Percentiles rank a stretch among this genome's conserved stretches.
Conservation (phyloP, 495 filamentous ascomycete species). For the Neurospora sp. region DNA sequence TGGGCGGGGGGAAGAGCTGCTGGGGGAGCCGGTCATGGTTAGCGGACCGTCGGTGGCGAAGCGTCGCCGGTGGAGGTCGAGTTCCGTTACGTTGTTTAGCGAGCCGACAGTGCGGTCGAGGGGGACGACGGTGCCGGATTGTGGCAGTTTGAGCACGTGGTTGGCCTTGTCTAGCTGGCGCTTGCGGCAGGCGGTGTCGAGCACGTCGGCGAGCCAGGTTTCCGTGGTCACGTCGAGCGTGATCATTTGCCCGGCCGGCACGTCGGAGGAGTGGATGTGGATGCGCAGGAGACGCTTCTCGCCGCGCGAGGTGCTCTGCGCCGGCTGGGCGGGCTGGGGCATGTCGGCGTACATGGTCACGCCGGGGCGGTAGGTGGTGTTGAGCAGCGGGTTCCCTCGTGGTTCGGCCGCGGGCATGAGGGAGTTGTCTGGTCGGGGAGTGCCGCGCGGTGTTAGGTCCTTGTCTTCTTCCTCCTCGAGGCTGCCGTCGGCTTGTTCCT, state of each 20-base stretch:
- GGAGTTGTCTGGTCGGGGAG: conserved; percentile 32
- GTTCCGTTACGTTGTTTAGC: conserved; percentile 69
- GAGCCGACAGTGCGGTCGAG: conserved; percentile 85
- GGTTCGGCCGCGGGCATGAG: conserved; percentile 19
- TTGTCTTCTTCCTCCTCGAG: conserved; percentile 27
- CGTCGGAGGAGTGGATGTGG: conserved; percentile 69
- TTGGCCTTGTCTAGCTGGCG: conserved; percentile 83
- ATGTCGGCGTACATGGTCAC: conserved; percentile 51
- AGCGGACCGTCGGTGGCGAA: conserved; percentile 73
- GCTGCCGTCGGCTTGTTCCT: conserved; percentile 37
- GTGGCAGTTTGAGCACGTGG: conserved; percentile 78
- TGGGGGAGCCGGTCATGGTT: conserved; percentile 67
- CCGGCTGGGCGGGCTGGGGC: conserved; percentile 51
- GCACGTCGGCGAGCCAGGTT: conserved; percentile 86
- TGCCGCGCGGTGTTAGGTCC: conserved; percentile 30
- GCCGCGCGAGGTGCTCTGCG: conserved; percentile 40
- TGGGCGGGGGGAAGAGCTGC: conserved; percentile 70
- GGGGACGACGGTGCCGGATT: conserved; percentile 69
- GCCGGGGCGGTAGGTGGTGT: conserved; percentile 45
- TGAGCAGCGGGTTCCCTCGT: conserved; percentile 50
- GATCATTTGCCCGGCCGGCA: conserved; percentile 48
- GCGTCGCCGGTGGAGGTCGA: conserved; percentile 79
- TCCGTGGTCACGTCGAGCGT: conserved; percentile 82
- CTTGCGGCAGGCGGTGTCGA: conserved; percentile 83
- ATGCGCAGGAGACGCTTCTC: conserved; percentile 73